Base-by-base conservation (phyloP, 2,329 filamentous ascomycete species). In the Torrubiellomyces zombiae region DNA sequence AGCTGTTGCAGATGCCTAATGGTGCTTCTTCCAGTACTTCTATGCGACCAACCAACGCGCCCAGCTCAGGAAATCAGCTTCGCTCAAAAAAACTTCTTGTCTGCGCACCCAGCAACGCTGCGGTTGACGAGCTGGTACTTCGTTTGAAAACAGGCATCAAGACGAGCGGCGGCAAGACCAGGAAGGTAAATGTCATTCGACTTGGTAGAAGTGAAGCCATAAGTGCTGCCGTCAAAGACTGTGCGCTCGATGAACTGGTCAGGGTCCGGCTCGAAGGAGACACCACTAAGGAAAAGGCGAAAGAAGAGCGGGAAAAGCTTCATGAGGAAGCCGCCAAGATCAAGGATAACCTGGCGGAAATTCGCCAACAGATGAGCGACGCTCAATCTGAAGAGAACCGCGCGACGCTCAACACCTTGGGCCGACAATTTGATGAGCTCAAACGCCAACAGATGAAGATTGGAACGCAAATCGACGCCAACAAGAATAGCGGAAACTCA, bases 81-180 rank as follows among this genome's bases (percentile, higher is more conserved):
- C 42, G 44, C 38, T 47, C 42, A 3, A 94, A 92, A 53, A 98
- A 95, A 49, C 61, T 98, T 14, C 65, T 98, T 14, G 81, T 98
- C 14, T 98, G 89, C 44, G 89, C 89, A n/a, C 89, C 89, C 9
- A 95, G 85, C 61, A 98, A 98, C 49, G 89, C 89, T 6, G 89
- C 89, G 16, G 89, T 98, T 5, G 89, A 98, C 46, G 89, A 98
- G 48, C 49, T 98, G 33, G 89, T 98, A 11, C 73, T 94, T 48
- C 76, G 89, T 55, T 66, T 98, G 42, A 95, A 92, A 51, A 60
- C 70, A 26, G 89, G 89, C 4, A 66, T 98, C 26, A 86, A 75
- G 42, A 85, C 81, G 1, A 61, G 68, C 30, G 68, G 65, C 21
- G 86, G 89, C 2, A 63, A 71, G 15, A 58, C 60, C 9, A 74